These are phyloP conservation scores for Trypanosoma mega DNA, from an alignment of 208 protist species.

Conservation along the genomic window DNA sequence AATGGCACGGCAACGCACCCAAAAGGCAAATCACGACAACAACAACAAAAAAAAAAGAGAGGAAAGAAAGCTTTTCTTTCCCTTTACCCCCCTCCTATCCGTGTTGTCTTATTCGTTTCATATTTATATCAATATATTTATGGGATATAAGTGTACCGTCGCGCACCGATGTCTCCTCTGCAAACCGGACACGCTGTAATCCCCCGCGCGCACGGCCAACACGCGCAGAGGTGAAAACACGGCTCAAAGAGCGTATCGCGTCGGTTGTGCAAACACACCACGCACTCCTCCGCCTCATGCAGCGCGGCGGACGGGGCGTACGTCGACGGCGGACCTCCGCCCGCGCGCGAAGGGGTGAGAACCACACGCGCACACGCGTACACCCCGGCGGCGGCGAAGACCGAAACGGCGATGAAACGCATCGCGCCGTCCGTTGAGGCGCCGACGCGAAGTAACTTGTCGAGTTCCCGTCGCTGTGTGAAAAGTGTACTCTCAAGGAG, in stretches of 20 bases:
- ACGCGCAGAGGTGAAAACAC: constrained; percentile 66
- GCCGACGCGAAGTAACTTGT: constrained; percentile 29
- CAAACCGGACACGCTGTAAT: constrained; percentile 55
- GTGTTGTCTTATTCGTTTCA: too few species aligned
- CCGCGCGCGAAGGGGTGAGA: constrained; percentile 10
- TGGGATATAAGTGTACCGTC: constrained; percentile 55
- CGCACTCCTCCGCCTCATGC: constrained; percentile 66
- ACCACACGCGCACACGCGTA: constrained; percentile 9
- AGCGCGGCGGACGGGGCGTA: constrained; percentile 50
- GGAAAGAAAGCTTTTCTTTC: too few species aligned
- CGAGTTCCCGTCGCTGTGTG: constrained; percentile 56
- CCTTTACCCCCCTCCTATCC: too few species aligned
- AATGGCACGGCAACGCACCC: too few species aligned
- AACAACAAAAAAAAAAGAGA: too few species aligned
- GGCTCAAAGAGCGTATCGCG: constrained; percentile 72
- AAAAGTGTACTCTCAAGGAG: constrained; percentile 55
- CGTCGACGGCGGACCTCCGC: constrained; percentile 34
- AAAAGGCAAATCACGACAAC: too few species aligned
- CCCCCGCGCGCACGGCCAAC: constrained; percentile 55
- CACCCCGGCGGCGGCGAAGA: not conserved
- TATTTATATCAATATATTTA: too few species aligned
- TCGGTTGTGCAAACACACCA: constrained; percentile 56
- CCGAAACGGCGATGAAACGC: constrained; percentile 5
- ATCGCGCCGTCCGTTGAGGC: not conserved
- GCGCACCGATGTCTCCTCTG: constrained; percentile 33